Evolutionary conservation across 2,329 filamentous ascomycete species (phyloP), one percentile per base, ranked within the genome.

Genomic region (Arthroderma sp.): DNA sequence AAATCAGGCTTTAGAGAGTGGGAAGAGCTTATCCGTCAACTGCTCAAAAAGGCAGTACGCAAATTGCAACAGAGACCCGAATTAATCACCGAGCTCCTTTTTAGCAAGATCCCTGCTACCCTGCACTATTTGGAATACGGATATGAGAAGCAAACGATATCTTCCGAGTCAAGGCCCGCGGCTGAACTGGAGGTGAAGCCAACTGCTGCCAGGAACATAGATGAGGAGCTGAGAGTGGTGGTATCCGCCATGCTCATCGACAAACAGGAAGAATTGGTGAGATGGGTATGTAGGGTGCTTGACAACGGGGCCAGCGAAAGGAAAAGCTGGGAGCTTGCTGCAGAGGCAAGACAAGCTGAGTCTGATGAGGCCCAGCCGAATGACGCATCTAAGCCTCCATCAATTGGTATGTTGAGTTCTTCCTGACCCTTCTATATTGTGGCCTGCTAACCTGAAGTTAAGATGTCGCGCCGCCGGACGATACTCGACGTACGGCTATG

Each of bases 81-180:
- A 50, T 70, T 95, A 36, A 74, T 94, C 41, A 81, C 93, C 1
- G 91, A 98, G 64, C 78, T 98, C 73, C 71, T 98, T 9, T 98
- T 98, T 63, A 94, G 85, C 61, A 98, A 98, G 63, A 83, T 87
- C 46, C 81, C 80, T 42, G 75, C 77, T 38, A 94, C 85, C 0
- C 75, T 86, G 1, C 85, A 84, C 63, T 96, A 86, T 59, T 73
- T 98, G 4, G 88, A 96, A 58, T 87, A 88, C 56, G 91, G 91
- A 0, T 83, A 85, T 53, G 87, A 95, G 56, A 85, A 81, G 57
- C 86, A 89, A 52, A 77, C 81, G 0, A 60, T 80, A 27, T 73
- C 74, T 15, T 69, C 73, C n/a, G 73, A 78, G 37, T 75, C 80
- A 6, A 77, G 77, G 52, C 76, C 85, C 3, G 86, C 81, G 0